These are phyloP conservation scores for Ziziphus jujuba DNA, from an alignment of 306 rosid genomes.

Conservation along the genomic window DNA sequence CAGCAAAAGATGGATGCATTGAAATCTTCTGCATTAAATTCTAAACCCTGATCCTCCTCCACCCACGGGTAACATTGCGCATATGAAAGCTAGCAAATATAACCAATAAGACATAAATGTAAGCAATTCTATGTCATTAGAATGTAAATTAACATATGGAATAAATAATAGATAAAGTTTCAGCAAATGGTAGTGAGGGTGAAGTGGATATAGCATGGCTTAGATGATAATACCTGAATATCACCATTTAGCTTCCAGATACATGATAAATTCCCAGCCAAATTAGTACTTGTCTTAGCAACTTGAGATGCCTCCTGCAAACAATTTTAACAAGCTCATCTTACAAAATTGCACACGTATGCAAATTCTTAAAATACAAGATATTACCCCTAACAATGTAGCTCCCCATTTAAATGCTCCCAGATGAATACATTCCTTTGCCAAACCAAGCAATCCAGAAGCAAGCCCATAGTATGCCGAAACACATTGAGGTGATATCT, in stretches of 20 bases:
- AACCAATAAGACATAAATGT: slow-evolving; percentile 6
- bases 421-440: slow-evolving; percentile 61
- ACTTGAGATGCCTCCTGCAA: slow-evolving; percentile 81
- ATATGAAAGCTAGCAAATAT: slow-evolving; percentile 62
- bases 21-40: slow-evolving; percentile 57
- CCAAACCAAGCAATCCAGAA: slow-evolving; percentile 75
- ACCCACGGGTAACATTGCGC: slow-evolving; percentile 90
- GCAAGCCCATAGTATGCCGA: slow-evolving; percentile 90
- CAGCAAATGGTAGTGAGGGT: neutral
- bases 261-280: slow-evolving; percentile 65
- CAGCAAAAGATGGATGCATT: slow-evolving; percentile 68
- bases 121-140: neutral
- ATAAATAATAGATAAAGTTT: slow-evolving; percentile 1
- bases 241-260: slow-evolving; percentile 87
- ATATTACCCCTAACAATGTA: slow-evolving; percentile 65
- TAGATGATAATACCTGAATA: slow-evolving; percentile 58
- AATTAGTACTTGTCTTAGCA: slow-evolving; percentile 51
- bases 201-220: neutral
- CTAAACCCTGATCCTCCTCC: slow-evolving; percentile 57
- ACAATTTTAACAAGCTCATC: slow-evolving; percentile 25
- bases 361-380: slow-evolving; percentile 7
- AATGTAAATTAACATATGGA: neutral
- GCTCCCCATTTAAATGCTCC: slow-evolving; percentile 93
- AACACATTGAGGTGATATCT: slow-evolving; percentile 60
- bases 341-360: slow-evolving; percentile 10